phyloP scores from a whole-genome alignment of 2,329 filamentous ascomycete species.

The Fusarium pseudograminearum region DNA sequence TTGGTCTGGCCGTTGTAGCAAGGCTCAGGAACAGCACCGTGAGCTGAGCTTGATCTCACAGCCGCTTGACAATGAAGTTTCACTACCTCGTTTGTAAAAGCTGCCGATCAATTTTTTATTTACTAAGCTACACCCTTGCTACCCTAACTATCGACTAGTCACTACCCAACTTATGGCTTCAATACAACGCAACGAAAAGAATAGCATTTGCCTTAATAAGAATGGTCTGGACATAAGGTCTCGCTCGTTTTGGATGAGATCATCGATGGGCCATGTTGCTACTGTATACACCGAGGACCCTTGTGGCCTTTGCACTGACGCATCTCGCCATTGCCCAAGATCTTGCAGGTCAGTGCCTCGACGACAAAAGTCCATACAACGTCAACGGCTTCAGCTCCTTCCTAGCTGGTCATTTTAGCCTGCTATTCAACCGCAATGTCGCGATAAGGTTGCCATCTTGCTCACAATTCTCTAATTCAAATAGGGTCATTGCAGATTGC shows the following conservation, averaged over 20 bases:
- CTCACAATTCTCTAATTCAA: background rate
- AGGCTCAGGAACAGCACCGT: slow-evolving; percentile 12
- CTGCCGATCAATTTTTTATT: background rate
- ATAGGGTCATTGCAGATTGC: background rate
- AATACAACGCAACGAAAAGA: background rate
- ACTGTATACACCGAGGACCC: slow-evolving; percentile 24
- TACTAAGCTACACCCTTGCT: background rate
- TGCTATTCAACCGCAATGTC: slow-evolving; percentile 15
- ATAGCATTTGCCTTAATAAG: background rate
- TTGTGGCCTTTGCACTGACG: slow-evolving; percentile 1
- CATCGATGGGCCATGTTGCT: slow-evolving; percentile 8
- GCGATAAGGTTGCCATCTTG: slow-evolving; percentile 29
- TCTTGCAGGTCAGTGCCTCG: background rate
- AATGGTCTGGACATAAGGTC: background rate
- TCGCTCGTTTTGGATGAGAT: slow-evolving; percentile 26
- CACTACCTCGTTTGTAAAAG: background rate
- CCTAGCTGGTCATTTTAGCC: slow-evolving; percentile 30
- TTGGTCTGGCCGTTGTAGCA: slow-evolving; percentile 1
- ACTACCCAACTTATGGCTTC: background rate
- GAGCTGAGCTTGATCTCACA: background rate
- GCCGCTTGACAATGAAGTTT: background rate
- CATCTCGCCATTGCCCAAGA: slow-evolving; percentile 11
- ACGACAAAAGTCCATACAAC: slow-evolving; percentile 38
- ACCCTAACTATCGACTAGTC: background rate
- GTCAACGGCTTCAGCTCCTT: slow-evolving; percentile 32